A percentile compares a stretch with the other conserved stretches of the same genome.
Conservation (phyloP, 2,329 filamentous ascomycete genomes). For the Xylariomycetidae sp. region DNA sequence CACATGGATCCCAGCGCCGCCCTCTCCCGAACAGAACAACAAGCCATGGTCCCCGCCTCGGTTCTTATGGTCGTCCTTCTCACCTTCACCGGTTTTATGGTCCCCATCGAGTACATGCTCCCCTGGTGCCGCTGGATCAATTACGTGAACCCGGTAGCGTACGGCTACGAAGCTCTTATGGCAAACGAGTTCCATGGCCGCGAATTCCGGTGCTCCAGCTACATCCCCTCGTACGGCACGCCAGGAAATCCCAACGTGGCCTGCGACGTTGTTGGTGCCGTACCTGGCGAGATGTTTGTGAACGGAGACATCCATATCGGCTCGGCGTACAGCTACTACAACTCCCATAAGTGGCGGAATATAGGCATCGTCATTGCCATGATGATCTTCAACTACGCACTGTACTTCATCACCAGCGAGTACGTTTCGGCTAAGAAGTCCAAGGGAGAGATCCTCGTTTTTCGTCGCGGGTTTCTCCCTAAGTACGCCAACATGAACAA, state of each 20-base stretch:
- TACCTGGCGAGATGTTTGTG: conserved; percentile 47
- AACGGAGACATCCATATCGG: conserved; percentile 54
- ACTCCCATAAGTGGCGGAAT: conserved; percentile 64
- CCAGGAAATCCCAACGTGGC: conserved; percentile 37
- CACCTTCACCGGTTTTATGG: conserved; percentile 39
- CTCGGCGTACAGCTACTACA: conserved; percentile 52
- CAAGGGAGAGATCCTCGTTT: conserved; percentile 73
- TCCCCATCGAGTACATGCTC: conserved; percentile 49
- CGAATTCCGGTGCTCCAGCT: no score
- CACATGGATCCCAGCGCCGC: conserved; percentile 12
- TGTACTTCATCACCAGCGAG: conserved; percentile 63
- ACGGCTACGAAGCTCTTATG: conserved; percentile 59
- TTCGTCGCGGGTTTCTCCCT: conserved; percentile 64
- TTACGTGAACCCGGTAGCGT: conserved; percentile 59
- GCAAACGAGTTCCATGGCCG: conserved; percentile 56
- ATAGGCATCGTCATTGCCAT: conserved; percentile 65
- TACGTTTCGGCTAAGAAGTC: conserved; percentile 63
- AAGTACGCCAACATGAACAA: conserved; percentile 54
- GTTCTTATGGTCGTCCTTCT: conserved; percentile 24
- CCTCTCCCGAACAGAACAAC: no score
- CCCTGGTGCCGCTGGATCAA: conserved; percentile 51
- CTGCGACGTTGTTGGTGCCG: conserved; percentile 55
- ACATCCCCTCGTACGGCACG: no score
- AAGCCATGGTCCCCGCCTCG: no score
- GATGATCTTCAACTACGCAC: conserved; percentile 52